Conservation (phyloP, 768 basidiomycete species). For the Hericium coralloides region DNA sequence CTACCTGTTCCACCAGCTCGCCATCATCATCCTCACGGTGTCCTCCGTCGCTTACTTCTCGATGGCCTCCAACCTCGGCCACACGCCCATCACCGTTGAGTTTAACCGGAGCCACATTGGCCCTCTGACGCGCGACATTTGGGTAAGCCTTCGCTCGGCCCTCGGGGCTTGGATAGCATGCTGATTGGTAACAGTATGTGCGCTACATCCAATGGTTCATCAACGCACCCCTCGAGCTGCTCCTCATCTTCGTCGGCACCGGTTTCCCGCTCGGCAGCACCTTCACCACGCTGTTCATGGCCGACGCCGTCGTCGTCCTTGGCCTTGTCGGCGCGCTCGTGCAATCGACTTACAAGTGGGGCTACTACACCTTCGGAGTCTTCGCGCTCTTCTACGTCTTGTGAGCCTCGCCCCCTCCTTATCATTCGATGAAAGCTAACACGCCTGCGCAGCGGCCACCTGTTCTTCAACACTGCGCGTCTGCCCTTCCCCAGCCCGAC, state of each 20-base stretch:
- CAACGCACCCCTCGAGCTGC: constrained; percentile 43
- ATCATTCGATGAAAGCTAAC: not conserved
- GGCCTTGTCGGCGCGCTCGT: constrained; percentile 45
- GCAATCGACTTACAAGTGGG: constrained; percentile 45
- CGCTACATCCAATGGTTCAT: constrained; percentile 51
- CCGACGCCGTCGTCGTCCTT: constrained; percentile 34
- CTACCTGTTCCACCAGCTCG: constrained; percentile 43
- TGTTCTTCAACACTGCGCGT: not conserved
- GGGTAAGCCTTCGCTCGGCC: constrained; percentile 26
- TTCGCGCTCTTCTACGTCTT: constrained; percentile 40
- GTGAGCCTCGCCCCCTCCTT: constrained; percentile 23
- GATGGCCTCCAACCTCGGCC: constrained; percentile 49
- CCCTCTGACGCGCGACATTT: constrained; percentile 28
- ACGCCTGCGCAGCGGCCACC: constrained; percentile 8
- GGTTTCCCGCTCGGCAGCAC: constrained; percentile 40
- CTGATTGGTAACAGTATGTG: constrained; percentile 27
- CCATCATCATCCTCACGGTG: constrained; percentile 37
- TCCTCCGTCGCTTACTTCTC: constrained; percentile 39
- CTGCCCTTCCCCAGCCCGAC: constrained; percentile 16
- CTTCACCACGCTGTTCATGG: constrained; percentile 37
- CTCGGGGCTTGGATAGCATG: not conserved
- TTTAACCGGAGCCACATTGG: constrained; percentile 26
- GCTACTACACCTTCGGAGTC: constrained; percentile 38
- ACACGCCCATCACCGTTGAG: constrained; percentile 35
- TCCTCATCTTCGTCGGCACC: constrained; percentile 37